phyloP scores from a whole-genome alignment of 306 rosid genomes.

The Hippophae gyantsensis region DNA sequence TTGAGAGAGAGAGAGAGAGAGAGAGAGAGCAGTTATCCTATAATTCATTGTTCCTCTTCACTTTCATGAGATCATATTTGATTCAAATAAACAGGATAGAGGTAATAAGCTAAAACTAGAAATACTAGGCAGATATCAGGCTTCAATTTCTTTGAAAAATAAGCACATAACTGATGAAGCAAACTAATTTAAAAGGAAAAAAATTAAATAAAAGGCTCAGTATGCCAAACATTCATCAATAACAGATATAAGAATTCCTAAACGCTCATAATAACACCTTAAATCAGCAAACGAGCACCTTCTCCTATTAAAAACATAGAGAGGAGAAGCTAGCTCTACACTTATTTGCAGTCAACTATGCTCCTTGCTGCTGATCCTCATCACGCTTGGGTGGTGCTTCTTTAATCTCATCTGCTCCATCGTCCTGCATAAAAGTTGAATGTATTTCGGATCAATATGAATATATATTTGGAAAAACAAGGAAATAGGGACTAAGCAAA shows the following conservation, averaged over 20 bases:
- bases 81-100: no score
- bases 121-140: no score
- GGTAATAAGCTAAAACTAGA: no score
- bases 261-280: slow-evolving; percentile 11
- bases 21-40: no score
- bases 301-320: slow-evolving; percentile 68
- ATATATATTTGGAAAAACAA: background rate
- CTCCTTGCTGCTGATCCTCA: slow-evolving; percentile 54
- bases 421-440: slow-evolving; percentile 48
- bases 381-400: slow-evolving; percentile 69
- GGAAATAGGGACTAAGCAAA: background rate
- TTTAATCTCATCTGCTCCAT: slow-evolving; percentile 93
- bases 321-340: slow-evolving; percentile 66
- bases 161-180: no score
- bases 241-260: slow-evolving; percentile 15
- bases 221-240: slow-evolving; percentile 51
- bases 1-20: no score
- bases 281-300: slow-evolving; percentile 38
- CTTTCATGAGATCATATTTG: no score
- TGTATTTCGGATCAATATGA: background rate
- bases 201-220: background rate
- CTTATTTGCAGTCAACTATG: slow-evolving; percentile 26
- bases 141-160: no score
- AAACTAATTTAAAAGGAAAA: no score
- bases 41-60: no score